Base-by-base conservation (phyloP, 805 yeast species). In the Metschnikowia kofuensis region DNA sequence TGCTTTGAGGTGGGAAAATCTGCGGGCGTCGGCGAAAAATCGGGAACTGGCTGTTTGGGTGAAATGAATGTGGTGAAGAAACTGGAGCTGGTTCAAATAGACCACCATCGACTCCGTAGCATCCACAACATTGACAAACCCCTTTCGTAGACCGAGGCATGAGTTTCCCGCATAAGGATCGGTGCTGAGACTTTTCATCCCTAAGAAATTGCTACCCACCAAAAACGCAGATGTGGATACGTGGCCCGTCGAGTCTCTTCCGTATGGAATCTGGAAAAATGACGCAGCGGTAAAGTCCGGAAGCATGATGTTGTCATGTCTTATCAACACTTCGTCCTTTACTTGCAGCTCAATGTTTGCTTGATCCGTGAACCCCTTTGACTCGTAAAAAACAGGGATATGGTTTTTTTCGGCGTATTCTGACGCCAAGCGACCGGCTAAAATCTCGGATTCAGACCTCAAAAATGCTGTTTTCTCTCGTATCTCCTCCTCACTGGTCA, bases 31-130 rank as follows among this genome's bases (percentile, higher is more conserved):
- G 4, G 50, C 45, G 37, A 50, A 36, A n/a, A 55, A 49, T 6
- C 42, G 44, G 9, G 41, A 37, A 28, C 42, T 41, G 27, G 40
- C 41, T 29, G 50, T 38, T 26, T 32, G 54, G 29, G 48, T 52
- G 46, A 45, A 38, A 57, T 57, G 75, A 31, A 58, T 54, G 47
- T 51, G 65, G 49, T 54, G 63, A 48, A 74, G 45, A 0, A 75
- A 47, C 51, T 75, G 80, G 44, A 70, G 61, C 55, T 73, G 75
- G 56, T 72, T 68, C 35, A 68, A 32, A 45, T 68, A 51, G 14
- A 62, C 56, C 50, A 62, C 68, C 53, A 62, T 56, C 16, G 58
- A 53, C 11, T 52, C 50, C 14, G 63, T 48, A 2, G 65, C 64
- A 31, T 61, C 55, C 9, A 55, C 42, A 13, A 72, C 49, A 10